Conservation (phyloP, 257 asterid genomes). For the Anisodus acutangulus region DNA sequence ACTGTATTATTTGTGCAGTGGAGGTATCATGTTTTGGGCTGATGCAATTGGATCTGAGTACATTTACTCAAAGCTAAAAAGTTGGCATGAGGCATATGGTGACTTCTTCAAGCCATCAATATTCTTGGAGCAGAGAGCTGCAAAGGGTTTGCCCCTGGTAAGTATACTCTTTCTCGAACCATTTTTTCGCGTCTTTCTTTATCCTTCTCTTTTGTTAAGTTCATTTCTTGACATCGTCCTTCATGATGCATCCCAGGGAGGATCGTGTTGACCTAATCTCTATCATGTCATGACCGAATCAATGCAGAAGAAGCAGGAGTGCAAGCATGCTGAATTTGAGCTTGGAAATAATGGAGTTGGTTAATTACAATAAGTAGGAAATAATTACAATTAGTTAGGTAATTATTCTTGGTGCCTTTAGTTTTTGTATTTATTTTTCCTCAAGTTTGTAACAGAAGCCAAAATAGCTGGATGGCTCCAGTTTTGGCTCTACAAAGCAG, state of each 20-base stretch:
- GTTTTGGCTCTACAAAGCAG: neutral
- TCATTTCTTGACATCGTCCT: neutral
- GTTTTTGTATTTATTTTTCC: neutral
- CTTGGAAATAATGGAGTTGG: neutral
- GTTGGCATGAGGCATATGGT: slow-evolving; percentile 25
- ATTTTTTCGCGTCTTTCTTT: neutral
- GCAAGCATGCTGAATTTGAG: neutral
- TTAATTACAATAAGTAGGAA: too few relatives aligned
- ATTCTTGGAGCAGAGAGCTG: slow-evolving; percentile 24
- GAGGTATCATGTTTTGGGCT: slow-evolving; percentile 29
- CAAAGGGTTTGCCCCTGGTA: slow-evolving; percentile 16
- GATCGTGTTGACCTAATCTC: neutral
- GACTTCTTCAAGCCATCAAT: slow-evolving; percentile 24
- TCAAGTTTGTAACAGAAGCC: neutral
- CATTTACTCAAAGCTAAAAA: slow-evolving; percentile 14
- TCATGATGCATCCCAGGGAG: slow-evolving; percentile 23
- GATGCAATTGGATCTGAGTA: slow-evolving; percentile 25
- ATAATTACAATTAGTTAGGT: neutral
- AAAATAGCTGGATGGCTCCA: too few relatives aligned
- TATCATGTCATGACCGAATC: neutral
- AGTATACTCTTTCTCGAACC: neutral
- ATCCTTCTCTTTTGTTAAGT: neutral
- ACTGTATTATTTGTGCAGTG: slow-evolving; percentile 20
- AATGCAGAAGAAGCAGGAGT: neutral
- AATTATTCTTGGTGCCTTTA: too few relatives aligned